phyloP scores from a whole-genome alignment of 2,329 filamentous ascomycete species.

The Botrytis deweyae region DNA sequence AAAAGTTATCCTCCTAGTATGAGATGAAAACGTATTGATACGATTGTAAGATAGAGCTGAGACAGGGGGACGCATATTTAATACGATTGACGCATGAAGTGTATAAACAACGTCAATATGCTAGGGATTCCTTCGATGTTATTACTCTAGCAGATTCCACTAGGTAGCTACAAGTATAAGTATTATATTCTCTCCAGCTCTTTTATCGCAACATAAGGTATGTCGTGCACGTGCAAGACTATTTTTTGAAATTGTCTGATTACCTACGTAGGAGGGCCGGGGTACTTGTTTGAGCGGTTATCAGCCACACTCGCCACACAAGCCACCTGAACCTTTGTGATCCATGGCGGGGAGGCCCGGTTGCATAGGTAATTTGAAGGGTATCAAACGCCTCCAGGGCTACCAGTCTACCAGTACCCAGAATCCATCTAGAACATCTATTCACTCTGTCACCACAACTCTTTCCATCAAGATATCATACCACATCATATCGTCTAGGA shows the following conservation, averaged over 20 bases:
- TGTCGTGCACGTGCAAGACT: slow-evolving; percentile 5
- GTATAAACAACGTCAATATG: not conserved
- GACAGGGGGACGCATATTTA: slow-evolving; percentile 14
- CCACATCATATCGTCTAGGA: not conserved
- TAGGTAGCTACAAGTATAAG: not conserved
- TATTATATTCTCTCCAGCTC: not conserved
- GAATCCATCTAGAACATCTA: not conserved
- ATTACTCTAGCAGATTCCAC: not conserved
- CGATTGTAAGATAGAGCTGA: slow-evolving; percentile 3
- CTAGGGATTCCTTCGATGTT: not conserved
- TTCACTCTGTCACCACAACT: not conserved
- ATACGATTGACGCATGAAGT: not conserved
- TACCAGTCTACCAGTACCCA: too few relatives aligned
- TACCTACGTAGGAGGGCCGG: not conserved
- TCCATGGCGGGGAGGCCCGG: too few relatives aligned
- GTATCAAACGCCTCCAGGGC: too few relatives aligned
- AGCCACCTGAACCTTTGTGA: not conserved
- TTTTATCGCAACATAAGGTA: not conserved
- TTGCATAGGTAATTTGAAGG: not conserved
- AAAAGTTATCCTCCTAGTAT: slow-evolving; percentile 11
- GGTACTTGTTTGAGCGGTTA: not conserved
- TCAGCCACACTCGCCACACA: not conserved
- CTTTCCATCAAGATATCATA: not conserved
- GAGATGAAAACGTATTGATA: not conserved
- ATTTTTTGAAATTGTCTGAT: not conserved